A percentile compares a stretch with the other conserved stretches of the same genome.
Evolutionary conservation across 1,284 basidiomycete genomes (phyloP).

Genomic region (Cystobasidium slooffiae): DNA sequence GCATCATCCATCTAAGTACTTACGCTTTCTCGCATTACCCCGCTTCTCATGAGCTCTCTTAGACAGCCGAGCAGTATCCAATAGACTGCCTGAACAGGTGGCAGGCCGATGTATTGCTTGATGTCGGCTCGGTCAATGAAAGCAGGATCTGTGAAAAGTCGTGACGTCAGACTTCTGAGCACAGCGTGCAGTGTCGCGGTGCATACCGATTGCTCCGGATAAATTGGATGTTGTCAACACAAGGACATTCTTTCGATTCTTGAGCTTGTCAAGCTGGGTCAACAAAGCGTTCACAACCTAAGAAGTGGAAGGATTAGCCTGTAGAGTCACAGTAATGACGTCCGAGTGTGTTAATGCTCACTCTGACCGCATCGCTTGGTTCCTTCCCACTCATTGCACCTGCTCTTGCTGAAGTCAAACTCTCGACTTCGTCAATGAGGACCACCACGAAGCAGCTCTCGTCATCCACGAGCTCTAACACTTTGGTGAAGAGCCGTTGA

Average conservation of each 20-base stretch:
- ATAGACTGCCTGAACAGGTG: conserved; percentile 77
- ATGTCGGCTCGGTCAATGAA: conserved; percentile 98
- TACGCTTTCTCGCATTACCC: conserved; percentile 64
- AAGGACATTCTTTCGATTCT: conserved; percentile 87
- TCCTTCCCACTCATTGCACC: conserved; percentile 93
- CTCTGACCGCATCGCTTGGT: conserved; percentile 91
- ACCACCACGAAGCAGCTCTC: conserved; percentile 90
- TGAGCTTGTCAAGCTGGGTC: conserved; percentile 95
- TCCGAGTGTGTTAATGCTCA: conserved; percentile 56
- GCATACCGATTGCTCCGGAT: conserved; percentile 84
- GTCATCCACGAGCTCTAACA: conserved; percentile 85
- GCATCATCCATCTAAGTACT: background rate
- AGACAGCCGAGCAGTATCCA: conserved; percentile 88
- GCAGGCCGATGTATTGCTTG: conserved; percentile 82
- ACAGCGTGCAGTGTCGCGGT: background rate
- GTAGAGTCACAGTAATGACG: background rate
- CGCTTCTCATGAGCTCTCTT: conserved; percentile 73
- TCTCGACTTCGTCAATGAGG: conserved; percentile 97
- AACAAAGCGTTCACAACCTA: conserved; percentile 97
- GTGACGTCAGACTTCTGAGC: no score
- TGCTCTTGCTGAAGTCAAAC: conserved; percentile 86
- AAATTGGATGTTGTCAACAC: conserved; percentile 98
- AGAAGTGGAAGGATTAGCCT: background rate
- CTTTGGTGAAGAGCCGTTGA: conserved; percentile 85
- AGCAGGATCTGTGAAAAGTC: conserved; percentile 70